A percentile compares a stretch with the other conserved stretches of the same genome.
Conservation (phyloP, 345 rosid species). For the Fremontodendron californicum region DNA sequence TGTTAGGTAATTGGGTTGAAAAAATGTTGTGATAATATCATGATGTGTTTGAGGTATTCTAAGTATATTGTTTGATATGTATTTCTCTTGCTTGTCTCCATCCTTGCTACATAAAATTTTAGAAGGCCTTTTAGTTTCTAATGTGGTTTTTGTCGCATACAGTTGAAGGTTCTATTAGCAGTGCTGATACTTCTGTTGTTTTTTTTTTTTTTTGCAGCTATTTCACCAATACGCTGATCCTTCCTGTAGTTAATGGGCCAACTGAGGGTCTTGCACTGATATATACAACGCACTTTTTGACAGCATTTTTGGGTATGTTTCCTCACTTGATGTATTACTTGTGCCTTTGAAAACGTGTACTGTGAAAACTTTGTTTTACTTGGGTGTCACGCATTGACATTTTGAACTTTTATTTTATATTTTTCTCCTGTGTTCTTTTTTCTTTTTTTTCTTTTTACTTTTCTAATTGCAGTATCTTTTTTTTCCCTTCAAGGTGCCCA, state of each 20-base stretch:
- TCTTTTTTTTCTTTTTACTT: neutral
- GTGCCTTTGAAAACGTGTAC: neutral
- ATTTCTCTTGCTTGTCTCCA: neutral
- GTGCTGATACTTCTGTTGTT: constrained; percentile 11
- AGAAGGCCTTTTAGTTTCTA: neutral
- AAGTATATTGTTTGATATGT: neutral
- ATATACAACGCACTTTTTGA: constrained; percentile 68
- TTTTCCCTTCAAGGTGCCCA: constrained; percentile 61
- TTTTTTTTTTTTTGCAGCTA: constrained; percentile 45
- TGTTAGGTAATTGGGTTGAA: neutral
- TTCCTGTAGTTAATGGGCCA: constrained; percentile 95
- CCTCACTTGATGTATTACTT: constrained; percentile 10
- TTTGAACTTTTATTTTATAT: neutral
- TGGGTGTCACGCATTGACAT: neutral
- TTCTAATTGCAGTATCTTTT: neutral
- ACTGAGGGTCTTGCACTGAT: constrained; percentile 96
- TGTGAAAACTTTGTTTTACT: neutral
- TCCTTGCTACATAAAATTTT: neutral
- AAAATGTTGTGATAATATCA: neutral
- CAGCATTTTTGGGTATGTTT: constrained; percentile 77
- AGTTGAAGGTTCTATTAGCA: neutral
- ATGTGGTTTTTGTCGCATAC: neutral
- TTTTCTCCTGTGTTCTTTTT: neutral
- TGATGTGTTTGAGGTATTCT: neutral
- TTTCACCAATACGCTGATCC: constrained; percentile 86